Conservation (phyloP, 768 basidiomycete genomes). For the Auricularia cornea region DNA sequence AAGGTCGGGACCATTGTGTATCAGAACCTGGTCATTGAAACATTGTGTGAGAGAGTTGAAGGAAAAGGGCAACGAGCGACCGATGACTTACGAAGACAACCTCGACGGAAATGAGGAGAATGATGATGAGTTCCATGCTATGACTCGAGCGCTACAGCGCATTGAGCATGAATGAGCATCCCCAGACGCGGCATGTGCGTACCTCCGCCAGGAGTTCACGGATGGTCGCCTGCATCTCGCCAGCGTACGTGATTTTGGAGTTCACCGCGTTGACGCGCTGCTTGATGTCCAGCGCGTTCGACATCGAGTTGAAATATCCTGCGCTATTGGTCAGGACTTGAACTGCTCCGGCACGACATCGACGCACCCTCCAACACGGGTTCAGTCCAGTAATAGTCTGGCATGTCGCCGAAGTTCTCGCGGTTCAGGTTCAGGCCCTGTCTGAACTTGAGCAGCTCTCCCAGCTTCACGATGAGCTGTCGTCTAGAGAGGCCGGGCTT, state of each 20-base stretch:
- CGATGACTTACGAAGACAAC: slow-evolving; percentile 64
- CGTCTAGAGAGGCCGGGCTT: slow-evolving; percentile 74
- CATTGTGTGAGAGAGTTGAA: background rate
- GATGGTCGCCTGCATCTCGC: slow-evolving; percentile 83
- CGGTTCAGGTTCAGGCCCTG: slow-evolving; percentile 87
- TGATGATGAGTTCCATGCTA: slow-evolving; percentile 94
- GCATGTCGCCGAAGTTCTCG: slow-evolving; percentile 82
- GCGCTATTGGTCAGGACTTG: background rate
- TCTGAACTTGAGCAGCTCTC: slow-evolving; percentile 83
- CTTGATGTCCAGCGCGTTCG: slow-evolving; percentile 78
- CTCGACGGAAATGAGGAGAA: slow-evolving; percentile 88
- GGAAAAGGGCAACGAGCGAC: background rate
- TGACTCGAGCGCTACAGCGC: slow-evolving; percentile 66
- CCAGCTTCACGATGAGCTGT: slow-evolving; percentile 86
- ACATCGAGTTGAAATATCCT: slow-evolving; percentile 82
- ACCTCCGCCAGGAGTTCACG: slow-evolving; percentile 86
- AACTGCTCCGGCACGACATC: no score
- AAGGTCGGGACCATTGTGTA: slow-evolving; percentile 26
- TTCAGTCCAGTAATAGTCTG: slow-evolving; percentile 93
- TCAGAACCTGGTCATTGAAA: slow-evolving; percentile 19
- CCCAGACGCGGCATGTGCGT: slow-evolving; percentile 4
- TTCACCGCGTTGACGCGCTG: slow-evolving; percentile 74
- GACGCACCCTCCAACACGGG: slow-evolving; percentile 74
- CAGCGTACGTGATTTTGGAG: slow-evolving; percentile 87
- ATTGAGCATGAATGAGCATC: slow-evolving; percentile 3